These are phyloP conservation scores for Acidiella bohemica DNA, from an alignment of 495 filamentous ascomycete genomes.

Conservation along the genomic window DNA sequence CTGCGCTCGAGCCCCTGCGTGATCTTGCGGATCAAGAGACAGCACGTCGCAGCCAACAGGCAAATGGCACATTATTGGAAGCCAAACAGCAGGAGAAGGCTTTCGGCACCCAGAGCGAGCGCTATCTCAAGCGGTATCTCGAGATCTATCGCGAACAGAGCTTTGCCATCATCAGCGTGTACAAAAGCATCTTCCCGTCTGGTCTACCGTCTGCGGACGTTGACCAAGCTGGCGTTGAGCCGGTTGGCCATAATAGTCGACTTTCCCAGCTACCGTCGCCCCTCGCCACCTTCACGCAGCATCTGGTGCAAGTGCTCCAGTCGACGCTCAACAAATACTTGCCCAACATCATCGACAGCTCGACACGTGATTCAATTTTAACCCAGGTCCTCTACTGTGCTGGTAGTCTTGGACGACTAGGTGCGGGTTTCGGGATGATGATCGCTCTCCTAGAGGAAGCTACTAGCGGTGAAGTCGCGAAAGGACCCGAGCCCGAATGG, in stretches of 20 bases:
- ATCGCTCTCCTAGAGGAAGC: slow-evolving; percentile 53
- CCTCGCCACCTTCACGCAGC: slow-evolving; percentile 69
- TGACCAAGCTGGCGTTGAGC: not conserved
- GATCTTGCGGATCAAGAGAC: slow-evolving; percentile 86
- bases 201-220: slow-evolving; percentile 22
- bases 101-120: slow-evolving; percentile 78
- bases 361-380: slow-evolving; percentile 67
- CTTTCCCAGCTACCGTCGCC: slow-evolving; percentile 61
- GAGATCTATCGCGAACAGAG: slow-evolving; percentile 98
- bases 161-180: slow-evolving; percentile 88
- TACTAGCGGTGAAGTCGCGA: slow-evolving; percentile 29
- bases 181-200: slow-evolving; percentile 71
- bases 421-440: slow-evolving; percentile 85
- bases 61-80: not conserved
- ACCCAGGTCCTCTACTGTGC: slow-evolving; percentile 95
- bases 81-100: slow-evolving; percentile 30
- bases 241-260: not conserved
- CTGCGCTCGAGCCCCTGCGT: slow-evolving; percentile 71
- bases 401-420: slow-evolving; percentile 78
- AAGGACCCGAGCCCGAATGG: slow-evolving; percentile 51
- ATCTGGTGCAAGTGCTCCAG: slow-evolving; percentile 70
- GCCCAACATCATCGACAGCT: slow-evolving; percentile 67
- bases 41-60: slow-evolving; percentile 22
- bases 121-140: slow-evolving; percentile 88
- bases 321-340: slow-evolving; percentile 69